Evolutionary conservation across 805 yeast species (phyloP).

Genomic region (Candida tammaniensis): DNA sequence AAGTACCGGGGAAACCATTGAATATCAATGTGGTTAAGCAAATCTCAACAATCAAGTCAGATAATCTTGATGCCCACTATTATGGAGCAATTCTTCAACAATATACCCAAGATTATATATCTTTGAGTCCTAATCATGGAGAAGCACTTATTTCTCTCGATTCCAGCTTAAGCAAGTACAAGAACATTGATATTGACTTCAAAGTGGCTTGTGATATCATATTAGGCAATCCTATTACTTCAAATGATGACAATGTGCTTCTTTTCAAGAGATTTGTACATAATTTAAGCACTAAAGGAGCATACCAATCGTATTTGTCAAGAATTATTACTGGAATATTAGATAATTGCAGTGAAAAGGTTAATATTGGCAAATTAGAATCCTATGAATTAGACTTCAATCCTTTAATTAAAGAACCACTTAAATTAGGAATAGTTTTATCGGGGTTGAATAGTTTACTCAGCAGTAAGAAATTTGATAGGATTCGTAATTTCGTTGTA

Average conservation of each 20-base stretch:
- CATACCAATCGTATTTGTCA: constrained; percentile 17
- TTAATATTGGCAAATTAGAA: constrained; percentile 20
- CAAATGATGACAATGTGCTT: not conserved
- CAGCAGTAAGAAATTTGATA: constrained; percentile 40
- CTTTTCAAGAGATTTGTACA: not conserved
- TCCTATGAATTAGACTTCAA: constrained; percentile 28
- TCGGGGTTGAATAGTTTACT: constrained; percentile 35
- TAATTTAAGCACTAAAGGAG: constrained; percentile 7
- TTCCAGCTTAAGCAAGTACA: too few relatives aligned
- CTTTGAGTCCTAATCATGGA: not conserved
- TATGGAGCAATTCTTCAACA: constrained; percentile 7
- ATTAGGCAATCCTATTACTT: not conserved
- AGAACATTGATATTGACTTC: not conserved
- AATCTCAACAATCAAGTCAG: not conserved
- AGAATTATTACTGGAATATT: constrained; percentile 15
- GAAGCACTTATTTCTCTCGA: not conserved
- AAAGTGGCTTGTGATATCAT: not conserved
- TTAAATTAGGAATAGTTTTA: constrained; percentile 27
- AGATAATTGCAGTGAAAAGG: constrained; percentile 15
- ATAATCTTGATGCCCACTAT: not conserved
- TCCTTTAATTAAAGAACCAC: constrained; percentile 27
- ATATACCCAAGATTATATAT: constrained; percentile 9
- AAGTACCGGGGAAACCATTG: not conserved
- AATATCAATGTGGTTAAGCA: not conserved
- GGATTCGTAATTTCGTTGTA: constrained; percentile 57